Percentiles rank a stretch among this genome's conserved stretches.
Conservation (phyloP, 306 rosid genomes). For the Cucurbita maxima region DNA sequence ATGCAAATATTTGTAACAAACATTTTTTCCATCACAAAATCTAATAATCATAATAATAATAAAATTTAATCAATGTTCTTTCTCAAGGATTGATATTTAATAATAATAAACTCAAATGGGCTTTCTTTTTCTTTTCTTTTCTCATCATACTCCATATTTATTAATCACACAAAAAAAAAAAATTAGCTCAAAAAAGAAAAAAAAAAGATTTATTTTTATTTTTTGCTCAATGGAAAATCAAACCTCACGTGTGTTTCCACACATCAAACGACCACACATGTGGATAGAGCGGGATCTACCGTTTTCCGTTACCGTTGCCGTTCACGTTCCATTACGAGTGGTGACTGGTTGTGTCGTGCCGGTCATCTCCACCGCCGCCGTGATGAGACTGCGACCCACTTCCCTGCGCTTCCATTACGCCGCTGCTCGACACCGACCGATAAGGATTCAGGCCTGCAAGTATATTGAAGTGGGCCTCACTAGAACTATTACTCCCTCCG, state of each 20-base stretch:
- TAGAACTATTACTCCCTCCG: slow-evolving; percentile 11
- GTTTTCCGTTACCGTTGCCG: neutral
- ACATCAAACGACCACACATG: slow-evolving; percentile 51
- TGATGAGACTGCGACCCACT: slow-evolving; percentile 70
- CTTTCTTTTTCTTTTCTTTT: neutral
- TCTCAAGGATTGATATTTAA: neutral
- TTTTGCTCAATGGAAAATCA: slow-evolving; percentile 33
- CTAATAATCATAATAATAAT: slow-evolving; percentile 13
- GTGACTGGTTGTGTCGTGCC: slow-evolving; percentile 51
- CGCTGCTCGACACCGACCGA: slow-evolving; percentile 23
- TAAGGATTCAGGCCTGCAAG: slow-evolving; percentile 59
- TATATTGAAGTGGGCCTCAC: slow-evolving; percentile 55
- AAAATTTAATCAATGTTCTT: slow-evolving; percentile 9
- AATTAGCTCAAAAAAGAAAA: slow-evolving; percentile 24
- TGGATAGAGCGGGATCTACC: slow-evolving; percentile 14
- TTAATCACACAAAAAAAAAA: slow-evolving; percentile 39
- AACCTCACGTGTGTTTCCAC: slow-evolving; percentile 72
- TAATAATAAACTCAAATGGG: neutral
- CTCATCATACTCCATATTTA: slow-evolving; percentile 4
- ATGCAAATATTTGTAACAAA: slow-evolving; percentile 22
- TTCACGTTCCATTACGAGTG: slow-evolving; percentile 28
- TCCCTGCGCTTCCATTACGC: slow-evolving; percentile 41
- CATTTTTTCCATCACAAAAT: slow-evolving; percentile 26
- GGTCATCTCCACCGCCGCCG: slow-evolving; percentile 20
- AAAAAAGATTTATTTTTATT: slow-evolving; percentile 13